Percentiles rank a stretch among this genome's conserved stretches.
Conservation (phyloP, 805 yeast species). For the Danielia reshetovae region DNA sequence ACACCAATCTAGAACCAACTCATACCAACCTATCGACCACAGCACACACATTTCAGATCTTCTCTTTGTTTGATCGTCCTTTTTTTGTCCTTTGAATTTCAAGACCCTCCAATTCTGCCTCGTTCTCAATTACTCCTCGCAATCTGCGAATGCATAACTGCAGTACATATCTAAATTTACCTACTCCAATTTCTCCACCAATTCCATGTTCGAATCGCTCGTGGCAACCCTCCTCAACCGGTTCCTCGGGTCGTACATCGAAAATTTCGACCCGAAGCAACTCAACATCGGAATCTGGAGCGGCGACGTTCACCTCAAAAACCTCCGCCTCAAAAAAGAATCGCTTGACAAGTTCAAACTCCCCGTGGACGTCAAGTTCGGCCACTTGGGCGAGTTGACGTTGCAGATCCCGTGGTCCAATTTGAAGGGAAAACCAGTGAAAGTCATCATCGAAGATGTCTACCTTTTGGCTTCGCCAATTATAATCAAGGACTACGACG, state of each 20-base stretch:
- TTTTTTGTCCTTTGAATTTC: too few relatives aligned
- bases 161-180: too few relatives aligned
- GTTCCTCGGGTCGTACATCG: conserved; percentile 71
- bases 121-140: neutral
- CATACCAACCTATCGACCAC: too few relatives aligned
- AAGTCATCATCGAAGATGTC: conserved; percentile 80
- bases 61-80: too few relatives aligned
- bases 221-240: conserved; percentile 62
- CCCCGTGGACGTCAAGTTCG: conserved; percentile 85
- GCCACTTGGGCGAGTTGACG: conserved; percentile 84
- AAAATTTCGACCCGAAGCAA: conserved; percentile 94
- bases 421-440: conserved; percentile 87
- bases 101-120: too few relatives aligned
- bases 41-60: too few relatives aligned
- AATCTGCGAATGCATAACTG: neutral
- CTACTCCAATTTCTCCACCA: too few relatives aligned
- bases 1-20: too few relatives aligned
- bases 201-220: conserved; percentile 63
- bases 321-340: conserved; percentile 78
- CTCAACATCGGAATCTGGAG: conserved; percentile 95
- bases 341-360: conserved; percentile 81
- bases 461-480: conserved; percentile 79
- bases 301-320: conserved; percentile 86
- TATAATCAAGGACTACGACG: conserved; percentile 48
- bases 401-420: conserved; percentile 97